Evolutionary conservation across 306 rosid species (phyloP), one percentile per base, ranked within the genome.

Genomic region (Alnus rubra): DNA sequence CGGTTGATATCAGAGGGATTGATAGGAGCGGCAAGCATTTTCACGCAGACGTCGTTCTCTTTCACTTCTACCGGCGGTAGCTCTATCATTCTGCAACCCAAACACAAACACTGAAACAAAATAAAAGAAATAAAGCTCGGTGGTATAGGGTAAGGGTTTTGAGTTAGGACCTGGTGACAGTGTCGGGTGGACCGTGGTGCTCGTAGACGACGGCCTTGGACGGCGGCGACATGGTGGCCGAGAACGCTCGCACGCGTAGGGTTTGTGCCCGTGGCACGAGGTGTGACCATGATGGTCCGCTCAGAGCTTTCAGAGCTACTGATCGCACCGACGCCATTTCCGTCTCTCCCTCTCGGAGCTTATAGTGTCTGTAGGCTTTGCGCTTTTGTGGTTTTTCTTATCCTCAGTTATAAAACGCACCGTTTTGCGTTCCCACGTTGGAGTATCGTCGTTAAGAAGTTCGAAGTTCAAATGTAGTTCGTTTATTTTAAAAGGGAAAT

Each of bases 1-100:
- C 97, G 87, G 15, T 95, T 95, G 51, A 95, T 88, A 77, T 95
- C 97, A 8, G 96, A 91, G 44, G 98, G 98, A 62, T 92, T 95
- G 56, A 94, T 92, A 1, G 97, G 98, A 78, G 98, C 89, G 1
- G 95, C 97, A 1, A 94, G 82, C 93, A 94, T 94, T 86, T 86
- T 92, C 42, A 94, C 97, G 39, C 98, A 94, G 23, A 94, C 93
- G 1, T 94, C 97, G 19, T 88, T 91, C 80, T 89, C 89, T 69
- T 84, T 92, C 85, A 94, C 90, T 81, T 88, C 90, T 9, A 86
- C 86, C 0, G 88, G 84, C 15, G 92, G 86, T n/a, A 94, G 39
- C 4, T 84, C 83, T 48, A 88, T 82, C 76, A 89, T 83, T 76
- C 92, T 89, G 86, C 86, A 78, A 47, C 51, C 73, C 1, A 53